Percentiles rank a stretch among this genome's conserved stretches.
These are phyloP conservation scores for Lodderomyces beijingensis DNA, from an alignment of 1,139 yeast species.

Conservation along the genomic window DNA sequence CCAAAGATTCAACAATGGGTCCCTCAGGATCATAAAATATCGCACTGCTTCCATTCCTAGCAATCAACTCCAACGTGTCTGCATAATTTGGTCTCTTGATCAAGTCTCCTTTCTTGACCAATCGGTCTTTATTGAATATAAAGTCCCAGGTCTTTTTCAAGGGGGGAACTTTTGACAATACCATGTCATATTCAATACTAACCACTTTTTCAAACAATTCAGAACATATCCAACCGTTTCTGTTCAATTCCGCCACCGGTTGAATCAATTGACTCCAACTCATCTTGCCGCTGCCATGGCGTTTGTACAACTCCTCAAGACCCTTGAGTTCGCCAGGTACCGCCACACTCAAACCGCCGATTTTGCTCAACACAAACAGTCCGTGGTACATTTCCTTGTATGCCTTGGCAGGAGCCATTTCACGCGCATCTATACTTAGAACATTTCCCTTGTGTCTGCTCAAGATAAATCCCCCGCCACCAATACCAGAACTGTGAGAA, in stretches of 20 bases:
- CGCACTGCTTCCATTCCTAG: slow-evolving; percentile 68
- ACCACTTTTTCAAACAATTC: slow-evolving; percentile 40
- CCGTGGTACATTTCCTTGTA: slow-evolving; percentile 57
- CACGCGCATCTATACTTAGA: slow-evolving; percentile 79
- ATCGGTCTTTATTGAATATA: slow-evolving; percentile 25
- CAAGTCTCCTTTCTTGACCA: slow-evolving; percentile 51
- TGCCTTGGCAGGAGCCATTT: slow-evolving; percentile 71
- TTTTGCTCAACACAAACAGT: slow-evolving; percentile 41
- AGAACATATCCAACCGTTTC: slow-evolving; percentile 62
- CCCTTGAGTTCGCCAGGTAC: slow-evolving; percentile 92
- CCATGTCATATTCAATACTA: slow-evolving; percentile 19
- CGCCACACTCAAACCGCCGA: slow-evolving; percentile 83
- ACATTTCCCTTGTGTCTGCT: slow-evolving; percentile 33
- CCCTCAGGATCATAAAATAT: slow-evolving; percentile 82
- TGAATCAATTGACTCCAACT: slow-evolving; percentile 69
- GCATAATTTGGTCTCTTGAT: slow-evolving; percentile 62
- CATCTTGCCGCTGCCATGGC: slow-evolving; percentile 67
- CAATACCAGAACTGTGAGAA: slow-evolving; percentile 84
- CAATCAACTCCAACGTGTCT: slow-evolving; percentile 61
- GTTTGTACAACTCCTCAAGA: slow-evolving; percentile 51
- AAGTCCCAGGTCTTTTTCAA: slow-evolving; percentile 51
- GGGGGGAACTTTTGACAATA: slow-evolving; percentile 25
- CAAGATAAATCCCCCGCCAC: slow-evolving; percentile 84
- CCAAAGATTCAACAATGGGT: slow-evolving; percentile 59
- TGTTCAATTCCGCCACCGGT: slow-evolving; percentile 70